phyloP scores from a whole-genome alignment of 805 yeast genomes.

The Yamadazyma endophytica region DNA sequence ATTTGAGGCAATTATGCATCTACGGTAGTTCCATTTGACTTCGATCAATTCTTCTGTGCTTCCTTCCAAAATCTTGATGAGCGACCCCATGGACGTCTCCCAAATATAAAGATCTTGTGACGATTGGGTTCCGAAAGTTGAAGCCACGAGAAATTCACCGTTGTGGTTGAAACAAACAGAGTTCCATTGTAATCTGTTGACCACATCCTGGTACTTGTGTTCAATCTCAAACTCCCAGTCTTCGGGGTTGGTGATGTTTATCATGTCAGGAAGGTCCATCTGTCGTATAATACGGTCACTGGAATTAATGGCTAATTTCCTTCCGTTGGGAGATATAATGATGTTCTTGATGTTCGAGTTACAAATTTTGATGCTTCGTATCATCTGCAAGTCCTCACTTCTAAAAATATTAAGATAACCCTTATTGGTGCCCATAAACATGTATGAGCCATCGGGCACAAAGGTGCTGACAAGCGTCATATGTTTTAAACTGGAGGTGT shows the following conservation, averaged over 20 bases:
- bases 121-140: slow-evolving; percentile 69
- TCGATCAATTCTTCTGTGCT: slow-evolving; percentile 83
- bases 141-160: slow-evolving; percentile 81
- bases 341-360: slow-evolving; percentile 69
- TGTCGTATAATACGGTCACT: slow-evolving; percentile 75
- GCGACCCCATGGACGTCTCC: slow-evolving; percentile 88
- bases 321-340: slow-evolving; percentile 52
- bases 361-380: slow-evolving; percentile 55
- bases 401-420: slow-evolving; percentile 64
- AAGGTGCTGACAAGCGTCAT: slow-evolving; percentile 49
- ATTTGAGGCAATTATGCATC: slow-evolving; percentile 73
- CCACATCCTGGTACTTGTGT: slow-evolving; percentile 86
- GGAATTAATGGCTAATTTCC: slow-evolving; percentile 67
- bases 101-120: slow-evolving; percentile 88
- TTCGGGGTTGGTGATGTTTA: slow-evolving; percentile 21
- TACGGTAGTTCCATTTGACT: slow-evolving; percentile 79
- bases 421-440: slow-evolving; percentile 74
- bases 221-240: slow-evolving; percentile 60
- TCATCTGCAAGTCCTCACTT: slow-evolving; percentile 24
- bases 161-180: slow-evolving; percentile 68
- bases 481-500: slow-evolving; percentile 27
- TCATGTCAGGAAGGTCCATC: slow-evolving; percentile 43
- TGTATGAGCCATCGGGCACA: slow-evolving; percentile 49
- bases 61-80: slow-evolving; percentile 85
- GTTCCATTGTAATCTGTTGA: slow-evolving; percentile 86